Evolutionary conservation across 2,329 filamentous ascomycete species (phyloP).

Genomic region (Colletotrichum abscissum): DNA sequence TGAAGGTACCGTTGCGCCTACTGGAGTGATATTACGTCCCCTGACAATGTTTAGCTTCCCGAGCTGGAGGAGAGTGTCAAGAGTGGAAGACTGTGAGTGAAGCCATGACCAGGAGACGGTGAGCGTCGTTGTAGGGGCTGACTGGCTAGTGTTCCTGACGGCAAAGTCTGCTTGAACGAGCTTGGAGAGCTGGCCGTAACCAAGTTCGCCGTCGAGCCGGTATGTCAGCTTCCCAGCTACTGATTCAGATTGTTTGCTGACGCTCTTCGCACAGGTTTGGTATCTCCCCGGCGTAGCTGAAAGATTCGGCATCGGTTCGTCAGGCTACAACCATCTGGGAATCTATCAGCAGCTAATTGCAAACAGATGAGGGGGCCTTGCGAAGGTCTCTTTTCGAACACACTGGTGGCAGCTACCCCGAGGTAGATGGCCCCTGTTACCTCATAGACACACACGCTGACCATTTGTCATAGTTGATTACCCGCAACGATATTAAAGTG

Average conservation of each 20-base stretch:
- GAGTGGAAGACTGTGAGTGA: slow-evolving; percentile 74
- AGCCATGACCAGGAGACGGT: background rate
- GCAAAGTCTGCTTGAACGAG: slow-evolving; percentile 90
- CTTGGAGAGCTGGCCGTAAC: slow-evolving; percentile 90
- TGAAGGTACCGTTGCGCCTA: slow-evolving; percentile 68
- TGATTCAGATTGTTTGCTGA: background rate
- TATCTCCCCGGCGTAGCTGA: slow-evolving; percentile 90
- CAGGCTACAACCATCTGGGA: background rate
- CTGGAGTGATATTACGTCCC: background rate
- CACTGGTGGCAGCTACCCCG: slow-evolving; percentile 94
- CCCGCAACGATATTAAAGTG: slow-evolving; percentile 91
- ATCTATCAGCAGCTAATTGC: slow-evolving; percentile 40
- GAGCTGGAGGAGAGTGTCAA: slow-evolving; percentile 92
- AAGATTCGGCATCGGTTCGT: slow-evolving; percentile 85
- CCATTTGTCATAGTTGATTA: slow-evolving; percentile 75
- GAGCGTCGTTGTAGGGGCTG: background rate
- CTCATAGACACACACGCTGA: slow-evolving; percentile 33
- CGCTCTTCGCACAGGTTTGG: slow-evolving; percentile 65
- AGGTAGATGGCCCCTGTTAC: slow-evolving; percentile 57
- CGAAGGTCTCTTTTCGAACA: slow-evolving; percentile 92
- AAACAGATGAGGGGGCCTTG: slow-evolving; percentile 82
- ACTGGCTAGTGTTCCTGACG: slow-evolving; percentile 70
- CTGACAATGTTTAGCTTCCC: slow-evolving; percentile 68
- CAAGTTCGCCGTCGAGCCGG: slow-evolving; percentile 96
- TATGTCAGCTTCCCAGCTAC: slow-evolving; percentile 59